Conservation (phyloP, 768 basidiomycete species). For the Brasilioporus rufonigricans region DNA sequence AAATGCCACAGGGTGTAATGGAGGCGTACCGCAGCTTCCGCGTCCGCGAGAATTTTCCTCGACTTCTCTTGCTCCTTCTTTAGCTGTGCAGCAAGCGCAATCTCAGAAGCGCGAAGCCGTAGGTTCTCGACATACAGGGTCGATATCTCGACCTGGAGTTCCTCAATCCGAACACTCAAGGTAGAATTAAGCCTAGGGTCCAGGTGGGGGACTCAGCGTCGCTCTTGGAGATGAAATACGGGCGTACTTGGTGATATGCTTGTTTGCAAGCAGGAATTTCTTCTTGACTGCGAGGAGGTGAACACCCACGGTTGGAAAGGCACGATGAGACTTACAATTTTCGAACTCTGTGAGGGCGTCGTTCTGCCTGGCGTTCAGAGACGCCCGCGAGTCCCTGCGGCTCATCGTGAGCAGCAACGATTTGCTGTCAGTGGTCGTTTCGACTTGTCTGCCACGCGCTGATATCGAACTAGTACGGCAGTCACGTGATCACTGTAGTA, state of each 20-base stretch:
- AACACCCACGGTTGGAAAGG: conserved; percentile 1
- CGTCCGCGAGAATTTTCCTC: conserved; percentile 64
- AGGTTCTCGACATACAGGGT: conserved; percentile 82
- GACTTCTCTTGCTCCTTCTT: conserved; percentile 81
- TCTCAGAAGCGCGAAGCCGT: conserved; percentile 76
- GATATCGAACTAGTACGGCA: conserved; percentile 32
- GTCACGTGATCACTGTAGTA: conserved; percentile 31
- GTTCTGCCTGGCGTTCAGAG: conserved; percentile 64
- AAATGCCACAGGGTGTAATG: conserved; percentile 15
- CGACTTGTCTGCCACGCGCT: conserved; percentile 29
- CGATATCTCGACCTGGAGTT: conserved; percentile 80
- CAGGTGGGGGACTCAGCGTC: conserved; percentile 7
- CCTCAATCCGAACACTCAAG: conserved; percentile 79
- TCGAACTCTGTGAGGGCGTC: conserved; percentile 84
- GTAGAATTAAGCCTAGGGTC: conserved; percentile 74
- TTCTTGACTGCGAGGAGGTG: conserved; percentile 70
- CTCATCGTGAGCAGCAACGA: conserved; percentile 31
- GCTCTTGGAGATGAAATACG: conserved; percentile 1
- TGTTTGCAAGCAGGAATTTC: conserved; percentile 88
- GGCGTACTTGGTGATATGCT: conserved; percentile 84
- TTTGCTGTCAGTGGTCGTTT: conserved; percentile 23
- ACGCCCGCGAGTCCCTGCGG: conserved; percentile 38
- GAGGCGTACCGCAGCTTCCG: conserved; percentile 67
- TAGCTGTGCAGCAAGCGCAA: conserved; percentile 69
- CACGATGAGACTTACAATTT: conserved; percentile 55